These are phyloP conservation scores for Jamesozyma spencerorum DNA, from an alignment of 805 yeast species.

Conservation along the genomic window DNA sequence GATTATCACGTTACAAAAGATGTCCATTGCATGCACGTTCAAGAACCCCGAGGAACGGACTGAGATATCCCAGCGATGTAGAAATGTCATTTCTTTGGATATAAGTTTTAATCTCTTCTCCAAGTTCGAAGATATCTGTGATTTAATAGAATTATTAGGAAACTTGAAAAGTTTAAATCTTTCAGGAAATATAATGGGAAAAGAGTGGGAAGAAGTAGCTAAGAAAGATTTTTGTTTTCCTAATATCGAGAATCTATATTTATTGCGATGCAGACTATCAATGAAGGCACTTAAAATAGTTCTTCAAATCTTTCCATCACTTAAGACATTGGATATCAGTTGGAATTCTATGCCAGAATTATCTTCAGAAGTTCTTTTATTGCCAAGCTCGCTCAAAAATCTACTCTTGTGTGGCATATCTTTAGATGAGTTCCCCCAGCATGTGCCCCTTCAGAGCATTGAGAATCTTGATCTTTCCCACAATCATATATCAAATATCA, in stretches of 20 bases:
- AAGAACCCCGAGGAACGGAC: neutral
- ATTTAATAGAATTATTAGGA: conserved; percentile 23
- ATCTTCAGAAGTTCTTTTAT: neutral
- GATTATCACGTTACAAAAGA: conserved; percentile 37
- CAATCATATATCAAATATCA: conserved; percentile 4
- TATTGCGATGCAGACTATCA: conserved; percentile 19
- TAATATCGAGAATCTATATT: conserved; percentile 13
- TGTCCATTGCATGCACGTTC: neutral
- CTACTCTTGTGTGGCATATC: conserved; percentile 12
- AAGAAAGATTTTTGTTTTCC: conserved; percentile 1
- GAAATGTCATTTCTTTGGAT: conserved; percentile 37
- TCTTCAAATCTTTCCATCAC: conserved; percentile 30
- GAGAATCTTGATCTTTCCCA: conserved; percentile 9
- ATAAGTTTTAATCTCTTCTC: conserved; percentile 50
- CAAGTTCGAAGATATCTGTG: conserved; percentile 33
- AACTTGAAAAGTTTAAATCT: conserved; percentile 14
- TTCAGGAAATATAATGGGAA: conserved; percentile 13
- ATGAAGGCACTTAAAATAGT: conserved; percentile 6
- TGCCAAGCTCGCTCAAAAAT: conserved; percentile 9
- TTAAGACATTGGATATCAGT: conserved; percentile 16
- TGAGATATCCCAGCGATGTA: conserved; percentile 6
- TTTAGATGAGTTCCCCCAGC: conserved; percentile 10
- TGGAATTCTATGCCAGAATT: conserved; percentile 13
- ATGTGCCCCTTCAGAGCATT: conserved; percentile 2
- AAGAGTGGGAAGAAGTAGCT: neutral